phyloP scores from a whole-genome alignment of 2,329 filamentous ascomycete genomes.

The Aspergillus pseudoviridinutans region DNA sequence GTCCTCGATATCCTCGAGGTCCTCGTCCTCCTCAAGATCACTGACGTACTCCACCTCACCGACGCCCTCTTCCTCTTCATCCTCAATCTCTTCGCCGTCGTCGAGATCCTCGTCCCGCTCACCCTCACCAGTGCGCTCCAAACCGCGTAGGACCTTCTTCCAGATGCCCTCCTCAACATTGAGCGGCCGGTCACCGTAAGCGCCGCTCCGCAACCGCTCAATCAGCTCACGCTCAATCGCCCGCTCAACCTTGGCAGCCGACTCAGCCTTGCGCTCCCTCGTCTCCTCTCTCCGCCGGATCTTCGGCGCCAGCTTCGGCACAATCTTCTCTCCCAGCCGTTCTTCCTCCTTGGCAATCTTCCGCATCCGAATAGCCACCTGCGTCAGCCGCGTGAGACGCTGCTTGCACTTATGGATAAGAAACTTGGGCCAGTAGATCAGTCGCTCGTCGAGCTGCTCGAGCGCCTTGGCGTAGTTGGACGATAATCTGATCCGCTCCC shows the following conservation, averaged over 20 bases:
- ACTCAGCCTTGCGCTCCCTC: conserved; percentile 71
- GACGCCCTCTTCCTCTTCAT: conserved; percentile 67
- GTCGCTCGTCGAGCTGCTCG: conserved; percentile 75
- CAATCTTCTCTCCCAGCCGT: conserved; percentile 78
- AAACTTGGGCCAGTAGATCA: conserved; percentile 95
- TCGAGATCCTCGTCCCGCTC: conserved; percentile 82
- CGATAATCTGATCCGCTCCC: conserved; percentile 88
- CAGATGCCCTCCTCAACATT: conserved; percentile 94
- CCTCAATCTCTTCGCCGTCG: conserved; percentile 76
- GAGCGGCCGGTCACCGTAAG: conserved; percentile 89
- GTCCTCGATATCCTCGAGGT: conserved; percentile 93
- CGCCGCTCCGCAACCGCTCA: conserved; percentile 82
- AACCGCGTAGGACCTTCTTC: conserved; percentile 90
- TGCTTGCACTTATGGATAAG: conserved; percentile 95
- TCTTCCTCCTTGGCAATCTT: conserved; percentile 85
- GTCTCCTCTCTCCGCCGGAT: conserved; percentile 71
- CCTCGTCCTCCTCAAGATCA: conserved; percentile 72
- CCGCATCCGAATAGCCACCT: conserved; percentile 76
- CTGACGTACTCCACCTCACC: conserved; percentile 88
- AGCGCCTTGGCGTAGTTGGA: conserved; percentile 89
- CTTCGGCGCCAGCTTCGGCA: conserved; percentile 89
- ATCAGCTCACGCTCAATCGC: conserved; percentile 95
- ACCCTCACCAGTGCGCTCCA: conserved; percentile 84
- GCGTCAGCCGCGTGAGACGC: conserved; percentile 82
- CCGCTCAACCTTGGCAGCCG: conserved; percentile 87